Evolutionary conservation across 1,284 basidiomycete species (phyloP), one percentile per base, ranked within the genome.

Genomic region (Irpex sp.): DNA sequence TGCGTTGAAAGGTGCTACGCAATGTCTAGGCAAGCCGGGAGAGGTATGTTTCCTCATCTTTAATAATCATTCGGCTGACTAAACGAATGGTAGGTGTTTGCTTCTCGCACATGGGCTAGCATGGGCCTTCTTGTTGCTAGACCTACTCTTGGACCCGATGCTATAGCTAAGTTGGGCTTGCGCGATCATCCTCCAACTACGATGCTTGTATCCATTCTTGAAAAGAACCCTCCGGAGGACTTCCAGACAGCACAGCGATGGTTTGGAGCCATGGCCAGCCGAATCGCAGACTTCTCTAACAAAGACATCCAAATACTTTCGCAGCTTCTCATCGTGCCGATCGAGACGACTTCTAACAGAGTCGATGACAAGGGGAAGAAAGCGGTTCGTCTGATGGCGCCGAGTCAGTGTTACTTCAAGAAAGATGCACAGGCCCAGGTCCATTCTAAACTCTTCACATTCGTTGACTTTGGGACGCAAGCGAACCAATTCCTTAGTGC

Each of bases 401-500:
- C 92, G 11, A 79, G 71, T 7, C 85, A 90, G 65, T 93, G 91
- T 71, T 93, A 90, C 73, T 82, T 93, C 65, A 83, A 81, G 7
- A 78, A 80, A 15, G 76, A 80, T 46, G 74, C 79, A 0, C 78
- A 79, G 36, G 81, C 81, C 15, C 57, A 79, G 60, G 84, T 92
- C 56, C 89, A 90, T 69, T 90, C 90, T 1, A 88, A 89, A 69
- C 73, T 93, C 5, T 97, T 98, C 71, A 85, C 87, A 9, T 97
- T 95, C 69, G 86, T 98, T 56, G 90, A 98, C 75, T 98, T 97
- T 74, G 97, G 96, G 0, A 72, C 83, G 0, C 81, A 82, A 4
- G 96, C 92, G 1, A 96, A 95, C 67, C 80, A 84, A 2, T 97
- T 99, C 76, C 79, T 99, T 57, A 86, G 84, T 63, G 88, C 91